These are phyloP conservation scores for Candida tallmaniae DNA, from an alignment of 805 yeast genomes.

Conservation along the genomic window DNA sequence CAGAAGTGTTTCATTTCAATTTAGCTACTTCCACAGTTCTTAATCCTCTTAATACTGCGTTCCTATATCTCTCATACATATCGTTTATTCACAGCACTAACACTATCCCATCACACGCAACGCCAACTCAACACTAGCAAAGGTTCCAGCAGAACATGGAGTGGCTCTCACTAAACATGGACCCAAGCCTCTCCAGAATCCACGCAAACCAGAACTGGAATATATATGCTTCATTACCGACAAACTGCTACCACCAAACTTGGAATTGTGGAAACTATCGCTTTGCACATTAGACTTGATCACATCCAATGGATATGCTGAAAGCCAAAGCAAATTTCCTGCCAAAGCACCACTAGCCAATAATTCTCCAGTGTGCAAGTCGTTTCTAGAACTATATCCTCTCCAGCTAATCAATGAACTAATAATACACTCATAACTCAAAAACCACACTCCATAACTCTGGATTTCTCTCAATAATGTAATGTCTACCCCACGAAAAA, in stretches of 20 bases:
- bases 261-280: conserved; percentile 40
- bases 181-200: conserved; percentile 60
- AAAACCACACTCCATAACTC: conserved; percentile 73
- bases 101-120: conserved; percentile 48
- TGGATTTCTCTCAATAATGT: conserved; percentile 60
- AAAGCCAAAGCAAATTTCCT: conserved; percentile 64
- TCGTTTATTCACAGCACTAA: background rate
- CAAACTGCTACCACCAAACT: conserved; percentile 36
- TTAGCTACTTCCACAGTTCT: too few relatives aligned
- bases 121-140: conserved; percentile 70
- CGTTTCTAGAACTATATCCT: conserved; percentile 37
- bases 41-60: too few relatives aligned
- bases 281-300: conserved; percentile 51
- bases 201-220: conserved; percentile 40
- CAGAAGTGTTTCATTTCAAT: too few relatives aligned
- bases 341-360: conserved; percentile 58
- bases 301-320: conserved; percentile 51
- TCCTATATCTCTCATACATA: too few relatives aligned
- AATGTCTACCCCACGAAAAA: conserved; percentile 52
- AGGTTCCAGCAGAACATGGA: conserved; percentile 70
- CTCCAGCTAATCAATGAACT: conserved; percentile 28
- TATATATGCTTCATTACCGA: conserved; percentile 38
- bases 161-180: conserved; percentile 59
- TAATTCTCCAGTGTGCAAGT: conserved; percentile 52
- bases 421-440: conserved; percentile 57